These are phyloP conservation scores for Talaromyces sp. DNA, from an alignment of 2,329 filamentous ascomycete species.

Conservation along the genomic window DNA sequence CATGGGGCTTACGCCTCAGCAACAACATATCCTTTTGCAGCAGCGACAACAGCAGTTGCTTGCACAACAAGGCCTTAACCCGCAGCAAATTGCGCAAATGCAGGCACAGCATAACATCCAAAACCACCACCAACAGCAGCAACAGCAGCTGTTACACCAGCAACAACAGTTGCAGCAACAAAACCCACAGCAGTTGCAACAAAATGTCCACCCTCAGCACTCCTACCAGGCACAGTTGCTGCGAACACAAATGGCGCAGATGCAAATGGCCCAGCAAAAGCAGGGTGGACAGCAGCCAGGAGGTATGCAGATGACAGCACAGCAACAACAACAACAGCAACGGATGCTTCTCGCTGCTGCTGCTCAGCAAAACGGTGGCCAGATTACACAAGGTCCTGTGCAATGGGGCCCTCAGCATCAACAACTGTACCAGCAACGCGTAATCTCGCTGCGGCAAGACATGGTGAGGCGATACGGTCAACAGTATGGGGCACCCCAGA, in stretches of 20 bases:
- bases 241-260: constrained; percentile 18
- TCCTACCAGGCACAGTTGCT: constrained; percentile 14
- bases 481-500: constrained; percentile 34
- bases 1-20: constrained; percentile 35
- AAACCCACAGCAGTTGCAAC: constrained; percentile 22
- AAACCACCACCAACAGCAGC: constrained; percentile 28
- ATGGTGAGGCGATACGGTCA: constrained; percentile 31
- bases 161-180: constrained; percentile 27
- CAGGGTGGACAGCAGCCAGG: constrained; percentile 15
- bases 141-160: constrained; percentile 30
- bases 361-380: constrained; percentile 32
- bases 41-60: constrained; percentile 36
- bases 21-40: constrained; percentile 28
- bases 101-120: constrained; percentile 45
- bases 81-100: constrained; percentile 37
- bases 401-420: constrained; percentile 28
- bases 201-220: constrained; percentile 17
- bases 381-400: constrained; percentile 27
- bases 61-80: constrained; percentile 35
- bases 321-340: constrained; percentile 28
- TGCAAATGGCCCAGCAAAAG: constrained; percentile 26
- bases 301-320: constrained; percentile 9
- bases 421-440: constrained; percentile 31
- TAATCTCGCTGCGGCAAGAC: constrained; percentile 31
- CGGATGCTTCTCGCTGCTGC: constrained; percentile 35